Conservation (phyloP, 805 yeast genomes). For the Deakozyma indianensis region DNA sequence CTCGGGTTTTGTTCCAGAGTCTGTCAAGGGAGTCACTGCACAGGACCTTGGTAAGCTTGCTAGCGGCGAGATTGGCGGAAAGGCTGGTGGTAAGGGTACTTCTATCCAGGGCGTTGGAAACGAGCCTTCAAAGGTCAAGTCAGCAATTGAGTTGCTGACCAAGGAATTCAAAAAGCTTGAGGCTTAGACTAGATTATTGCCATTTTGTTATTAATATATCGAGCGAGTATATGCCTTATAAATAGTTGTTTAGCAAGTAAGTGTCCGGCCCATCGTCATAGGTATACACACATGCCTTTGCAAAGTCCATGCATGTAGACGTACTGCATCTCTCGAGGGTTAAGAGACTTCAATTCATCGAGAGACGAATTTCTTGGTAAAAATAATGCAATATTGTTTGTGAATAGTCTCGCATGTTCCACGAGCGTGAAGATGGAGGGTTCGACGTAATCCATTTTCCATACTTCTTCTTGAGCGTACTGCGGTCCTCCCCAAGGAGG, state of each 20-base stretch:
- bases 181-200: not conserved
- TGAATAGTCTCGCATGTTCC: not conserved
- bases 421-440: not conserved
- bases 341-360: not conserved
- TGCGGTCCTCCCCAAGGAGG: slow-evolving; percentile 1
- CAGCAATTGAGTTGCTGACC: slow-evolving; percentile 61
- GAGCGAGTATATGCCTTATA: not conserved
- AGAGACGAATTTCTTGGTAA: not conserved
- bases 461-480: not conserved
- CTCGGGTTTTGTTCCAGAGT: slow-evolving; percentile 75
- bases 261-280: not conserved
- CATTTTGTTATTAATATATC: not conserved
- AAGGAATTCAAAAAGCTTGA: slow-evolving; percentile 29
- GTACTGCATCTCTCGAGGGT: not conserved
- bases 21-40: slow-evolving; percentile 61
- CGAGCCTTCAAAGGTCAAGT: slow-evolving; percentile 49
- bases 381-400: not conserved
- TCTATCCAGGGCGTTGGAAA: slow-evolving; percentile 96
- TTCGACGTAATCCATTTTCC: not conserved
- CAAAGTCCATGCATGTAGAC: not conserved
- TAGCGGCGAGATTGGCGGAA: slow-evolving; percentile 74
- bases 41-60: slow-evolving; percentile 57
- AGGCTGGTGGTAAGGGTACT: slow-evolving; percentile 97
- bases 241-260: too few relatives aligned
- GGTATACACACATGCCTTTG: not conserved